These are phyloP conservation scores for Diaporthe vaccinii DNA, from an alignment of 2,329 filamentous ascomycete species.

Conservation along the genomic window DNA sequence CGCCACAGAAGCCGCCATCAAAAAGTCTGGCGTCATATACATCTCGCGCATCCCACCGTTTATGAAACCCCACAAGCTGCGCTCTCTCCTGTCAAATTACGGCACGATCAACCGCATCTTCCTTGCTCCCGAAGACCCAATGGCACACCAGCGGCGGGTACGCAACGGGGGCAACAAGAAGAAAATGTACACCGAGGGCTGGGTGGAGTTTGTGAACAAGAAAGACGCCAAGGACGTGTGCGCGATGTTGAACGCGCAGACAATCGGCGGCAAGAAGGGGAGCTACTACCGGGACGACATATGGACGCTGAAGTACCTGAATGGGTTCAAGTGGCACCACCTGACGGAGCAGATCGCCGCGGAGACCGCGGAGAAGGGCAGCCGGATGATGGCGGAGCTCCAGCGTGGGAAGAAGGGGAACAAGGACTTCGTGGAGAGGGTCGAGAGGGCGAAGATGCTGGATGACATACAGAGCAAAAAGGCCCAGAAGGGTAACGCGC, in stretches of 20 bases:
- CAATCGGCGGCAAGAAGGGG: constrained; percentile 86
- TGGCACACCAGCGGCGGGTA: constrained; percentile 75
- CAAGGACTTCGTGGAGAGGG: constrained; percentile 82
- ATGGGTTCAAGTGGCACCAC: constrained; percentile 85
- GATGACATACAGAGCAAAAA: constrained; percentile 78
- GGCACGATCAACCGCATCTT: constrained; percentile 84
- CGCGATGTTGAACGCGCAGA: constrained; percentile 81
- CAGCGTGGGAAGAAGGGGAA: constrained; percentile 82
- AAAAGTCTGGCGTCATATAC: constrained; percentile 85
- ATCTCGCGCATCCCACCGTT: constrained; percentile 88
- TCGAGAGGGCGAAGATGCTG: constrained; percentile 84
- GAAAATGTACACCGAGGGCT: constrained; percentile 84
- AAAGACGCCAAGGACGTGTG: constrained; percentile 82
- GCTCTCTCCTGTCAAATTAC: constrained; percentile 80
- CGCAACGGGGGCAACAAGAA: constrained; percentile 86
- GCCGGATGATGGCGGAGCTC: constrained; percentile 83
- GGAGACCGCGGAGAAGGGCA: constrained; percentile 84
- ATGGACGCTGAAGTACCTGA: constrained; percentile 86
- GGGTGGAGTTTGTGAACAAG: constrained; percentile 86
- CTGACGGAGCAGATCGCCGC: constrained; percentile 83
- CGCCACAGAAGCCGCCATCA: constrained; percentile 72
- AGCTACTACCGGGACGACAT: constrained; percentile 88
- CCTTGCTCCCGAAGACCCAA: constrained; percentile 80
- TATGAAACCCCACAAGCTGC: constrained; percentile 86
- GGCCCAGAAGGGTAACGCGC: constrained; percentile 54